Evolutionary conservation across 257 asterid genomes (phyloP).

Genomic region (Nicotiana undulata): DNA sequence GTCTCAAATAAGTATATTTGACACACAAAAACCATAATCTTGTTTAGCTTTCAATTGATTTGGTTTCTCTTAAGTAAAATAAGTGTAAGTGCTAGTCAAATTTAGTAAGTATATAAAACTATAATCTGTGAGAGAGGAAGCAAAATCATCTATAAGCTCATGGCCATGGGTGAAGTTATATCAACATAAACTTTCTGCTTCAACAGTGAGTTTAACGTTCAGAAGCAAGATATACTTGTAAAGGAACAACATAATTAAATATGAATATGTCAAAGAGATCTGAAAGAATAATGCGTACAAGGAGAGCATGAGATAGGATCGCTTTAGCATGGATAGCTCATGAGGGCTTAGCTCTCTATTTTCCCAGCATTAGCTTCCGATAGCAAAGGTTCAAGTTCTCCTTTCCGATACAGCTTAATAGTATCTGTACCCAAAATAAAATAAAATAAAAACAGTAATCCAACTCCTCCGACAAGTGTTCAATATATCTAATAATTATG

Average conservation of each 20-base stretch:
- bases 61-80: not conserved
- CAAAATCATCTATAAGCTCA: not conserved
- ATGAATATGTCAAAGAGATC: not conserved
- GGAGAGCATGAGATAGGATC: not conserved
- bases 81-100: not conserved
- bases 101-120: not conserved
- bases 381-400: constrained; percentile 57
- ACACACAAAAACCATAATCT: not conserved
- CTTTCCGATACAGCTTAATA: constrained; percentile 49
- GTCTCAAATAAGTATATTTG: not conserved
- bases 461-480: not conserved
- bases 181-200: not conserved
- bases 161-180: not conserved
- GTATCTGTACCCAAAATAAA: constrained; percentile 41
- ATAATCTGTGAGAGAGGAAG: not conserved
- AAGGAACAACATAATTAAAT: not conserved
- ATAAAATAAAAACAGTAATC: not conserved
- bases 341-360: constrained; percentile 20
- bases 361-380: constrained; percentile 42
- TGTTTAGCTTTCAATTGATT: not conserved
- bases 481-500: not conserved
- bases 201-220: not conserved
- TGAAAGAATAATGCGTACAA: constrained; percentile 4
- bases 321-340: not conserved
- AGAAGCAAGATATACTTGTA: not conserved